A percentile compares a stretch with the other conserved stretches of the same genome.
These are phyloP conservation scores for Verticillium longisporum DNA, from an alignment of 2,329 filamentous ascomycete species.

Conservation along the genomic window DNA sequence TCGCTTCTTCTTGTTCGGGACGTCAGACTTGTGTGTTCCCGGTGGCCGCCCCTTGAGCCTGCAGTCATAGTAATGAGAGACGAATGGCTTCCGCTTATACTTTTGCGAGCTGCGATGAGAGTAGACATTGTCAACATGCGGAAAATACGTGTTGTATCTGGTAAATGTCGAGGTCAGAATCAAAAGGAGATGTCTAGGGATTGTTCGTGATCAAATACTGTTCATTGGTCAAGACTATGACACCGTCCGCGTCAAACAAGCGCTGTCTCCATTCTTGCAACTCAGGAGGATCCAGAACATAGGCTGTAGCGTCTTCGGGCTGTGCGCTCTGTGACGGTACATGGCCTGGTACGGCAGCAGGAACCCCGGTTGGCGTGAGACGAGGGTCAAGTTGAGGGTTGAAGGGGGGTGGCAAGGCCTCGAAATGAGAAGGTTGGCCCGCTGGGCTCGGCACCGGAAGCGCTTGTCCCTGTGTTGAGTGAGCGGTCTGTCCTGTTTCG, in stretches of 20 bases:
- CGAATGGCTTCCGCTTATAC: slow-evolving; percentile 76
- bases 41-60: slow-evolving; percentile 72
- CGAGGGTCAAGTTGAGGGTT: not conserved
- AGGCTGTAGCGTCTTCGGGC: slow-evolving; percentile 42
- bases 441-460: not conserved
- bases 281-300: slow-evolving; percentile 58
- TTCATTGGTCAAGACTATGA: slow-evolving; percentile 65
- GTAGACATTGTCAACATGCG: slow-evolving; percentile 78
- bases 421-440: not conserved
- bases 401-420: not conserved
- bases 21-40: slow-evolving; percentile 71
- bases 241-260: slow-evolving; percentile 69
- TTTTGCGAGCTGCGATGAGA: slow-evolving; percentile 75
- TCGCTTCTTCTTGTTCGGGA: slow-evolving; percentile 76
- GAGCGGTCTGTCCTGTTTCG: not conserved
- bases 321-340: slow-evolving; percentile 23
- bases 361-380: not conserved
- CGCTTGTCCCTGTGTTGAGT: not conserved
- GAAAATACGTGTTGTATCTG: slow-evolving; percentile 75
- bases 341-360: not conserved
- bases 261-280: slow-evolving; percentile 63
- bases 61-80: slow-evolving; percentile 82
- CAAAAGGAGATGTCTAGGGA: slow-evolving; percentile 5
- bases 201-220: slow-evolving; percentile 42
- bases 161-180: not conserved